phyloP scores from a whole-genome alignment of 2,329 filamentous ascomycete genomes.

The Davidsoniella eucalypti region DNA sequence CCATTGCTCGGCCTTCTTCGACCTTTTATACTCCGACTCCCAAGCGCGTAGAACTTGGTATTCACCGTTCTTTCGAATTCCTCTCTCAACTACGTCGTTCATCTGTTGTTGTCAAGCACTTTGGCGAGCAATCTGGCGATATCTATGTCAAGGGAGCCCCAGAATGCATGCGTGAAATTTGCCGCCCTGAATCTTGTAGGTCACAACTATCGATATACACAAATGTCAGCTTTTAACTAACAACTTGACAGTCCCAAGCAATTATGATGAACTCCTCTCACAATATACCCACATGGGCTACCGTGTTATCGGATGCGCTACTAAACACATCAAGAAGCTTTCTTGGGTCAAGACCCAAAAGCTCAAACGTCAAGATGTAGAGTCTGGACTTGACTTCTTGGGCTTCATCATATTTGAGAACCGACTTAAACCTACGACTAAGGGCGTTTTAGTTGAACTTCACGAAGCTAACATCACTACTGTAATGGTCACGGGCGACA shows the following conservation, averaged over 20 bases:
- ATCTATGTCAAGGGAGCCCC: conserved; percentile 94
- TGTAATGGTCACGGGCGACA: conserved; percentile 96
- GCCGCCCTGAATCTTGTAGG: conserved; percentile 61
- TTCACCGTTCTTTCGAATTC: conserved; percentile 85
- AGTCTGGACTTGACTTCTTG: conserved; percentile 69
- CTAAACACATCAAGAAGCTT: conserved; percentile 70
- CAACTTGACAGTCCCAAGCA: conserved; percentile 45
- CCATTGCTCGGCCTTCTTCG: conserved; percentile 63
- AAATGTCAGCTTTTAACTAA: neutral
- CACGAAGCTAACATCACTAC: conserved; percentile 68
- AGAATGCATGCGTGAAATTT: conserved; percentile 92
- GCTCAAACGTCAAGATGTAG: conserved; percentile 73
- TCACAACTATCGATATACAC: conserved; percentile 13
- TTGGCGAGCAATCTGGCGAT: conserved; percentile 67
- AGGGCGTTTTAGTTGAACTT: conserved; percentile 67
- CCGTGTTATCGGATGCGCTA: conserved; percentile 88
- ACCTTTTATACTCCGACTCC: neutral
- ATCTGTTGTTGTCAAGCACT: conserved; percentile 81
- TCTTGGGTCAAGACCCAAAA: conserved; percentile 93
- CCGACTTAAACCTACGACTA: conserved; percentile 81
- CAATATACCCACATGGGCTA: conserved; percentile 93
- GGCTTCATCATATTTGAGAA: conserved; percentile 99
- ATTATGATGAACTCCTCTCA: conserved; percentile 78
- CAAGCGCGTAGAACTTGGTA: conserved; percentile 52
- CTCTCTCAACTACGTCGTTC: conserved; percentile 81